Evolutionary conservation across 2,329 filamentous ascomycete species (phyloP), one percentile per base, ranked within the genome.

Genomic region (Claviceps purpurea): DNA sequence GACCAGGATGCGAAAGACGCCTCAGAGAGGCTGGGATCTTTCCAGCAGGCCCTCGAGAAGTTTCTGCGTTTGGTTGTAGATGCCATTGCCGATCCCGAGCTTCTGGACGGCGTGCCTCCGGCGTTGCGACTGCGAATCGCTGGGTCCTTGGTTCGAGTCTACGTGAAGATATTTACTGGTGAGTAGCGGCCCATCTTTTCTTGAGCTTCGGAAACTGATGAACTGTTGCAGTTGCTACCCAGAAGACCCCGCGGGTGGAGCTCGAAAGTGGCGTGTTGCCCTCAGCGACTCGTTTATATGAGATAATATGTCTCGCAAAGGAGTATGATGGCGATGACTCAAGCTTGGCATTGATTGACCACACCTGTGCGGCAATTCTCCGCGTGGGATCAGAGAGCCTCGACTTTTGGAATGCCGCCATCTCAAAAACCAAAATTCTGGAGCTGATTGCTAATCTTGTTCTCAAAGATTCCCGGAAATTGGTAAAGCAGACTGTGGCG

Each of bases 41-140:
- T 45, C 58, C 7, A 56, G 60, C 16, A 57, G 60, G 18, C 58
- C 49, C 2, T 67, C 65, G 44, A 55, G 64, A 72, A 70, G 55
- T 72, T 72, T 2, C 65, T 84, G 52, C 69, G 68, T 6, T 69
- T 85, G 30, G 66, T 85, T 22, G 74, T 83, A 37, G 69, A 75
- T 18, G 81, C 82, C 6, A 73, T 88, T 49, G 79, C 76, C 13
- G 76, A 83, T 53, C 68, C 73, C 24, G 70, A 76, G 20, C 69
- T 84, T 55, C 66, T 77, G 14, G 69, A 72, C 8, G 65, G 58
- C n/a, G 54, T 59, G 34, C 58, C 59, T 5, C 16, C 54, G 34
- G 7, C 43, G 16, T 53, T 66, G 43, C 61, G 59, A 22, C 53
- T 65, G 11, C 60, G 60, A 44, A 55, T 67, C 14, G 59, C 60